Conservation (phyloP, 805 yeast genomes). For the Lipomyces orientalis region DNA sequence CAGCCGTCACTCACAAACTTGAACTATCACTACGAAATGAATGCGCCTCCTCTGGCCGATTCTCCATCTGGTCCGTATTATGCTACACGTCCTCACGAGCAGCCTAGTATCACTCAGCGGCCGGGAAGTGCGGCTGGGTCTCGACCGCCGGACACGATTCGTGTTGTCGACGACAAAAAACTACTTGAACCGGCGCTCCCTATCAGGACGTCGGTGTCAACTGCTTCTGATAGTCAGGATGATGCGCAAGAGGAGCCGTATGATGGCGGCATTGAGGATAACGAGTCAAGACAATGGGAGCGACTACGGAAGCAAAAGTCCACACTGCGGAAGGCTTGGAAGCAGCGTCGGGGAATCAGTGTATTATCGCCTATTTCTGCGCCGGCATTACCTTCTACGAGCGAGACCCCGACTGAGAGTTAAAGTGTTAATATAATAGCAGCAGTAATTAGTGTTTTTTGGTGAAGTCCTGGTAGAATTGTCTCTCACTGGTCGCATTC, state of each 20-base stretch:
- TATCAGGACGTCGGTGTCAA: not conserved
- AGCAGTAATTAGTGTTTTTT: not conserved
- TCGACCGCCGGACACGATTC: not conserved
- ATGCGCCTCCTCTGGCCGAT: not conserved
- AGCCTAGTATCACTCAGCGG: not conserved
- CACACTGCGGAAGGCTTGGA: conserved; percentile 20
- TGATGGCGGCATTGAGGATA: not conserved
- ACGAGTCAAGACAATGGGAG: conserved; percentile 22
- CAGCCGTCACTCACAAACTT: conserved; percentile 16
- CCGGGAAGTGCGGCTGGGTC: not conserved
- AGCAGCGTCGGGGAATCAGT: conserved; percentile 5
- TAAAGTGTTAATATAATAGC: not conserved
- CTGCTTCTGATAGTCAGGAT: not conserved
- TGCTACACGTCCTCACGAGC: not conserved
- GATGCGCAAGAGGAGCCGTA: not conserved
- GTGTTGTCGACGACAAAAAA: not conserved
- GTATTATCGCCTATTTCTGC: not conserved
- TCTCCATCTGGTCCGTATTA: not conserved
- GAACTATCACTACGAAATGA: not conserved
- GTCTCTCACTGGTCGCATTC: not conserved
- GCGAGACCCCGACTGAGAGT: not conserved
- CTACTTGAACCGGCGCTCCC: conserved; percentile 1
- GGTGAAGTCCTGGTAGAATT: not conserved
- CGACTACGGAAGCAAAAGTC: conserved; percentile 10
- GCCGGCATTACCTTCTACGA: not conserved